These are phyloP conservation scores for Gautieria morchelliformis DNA, from an alignment of 768 basidiomycete species.

Conservation along the genomic window DNA sequence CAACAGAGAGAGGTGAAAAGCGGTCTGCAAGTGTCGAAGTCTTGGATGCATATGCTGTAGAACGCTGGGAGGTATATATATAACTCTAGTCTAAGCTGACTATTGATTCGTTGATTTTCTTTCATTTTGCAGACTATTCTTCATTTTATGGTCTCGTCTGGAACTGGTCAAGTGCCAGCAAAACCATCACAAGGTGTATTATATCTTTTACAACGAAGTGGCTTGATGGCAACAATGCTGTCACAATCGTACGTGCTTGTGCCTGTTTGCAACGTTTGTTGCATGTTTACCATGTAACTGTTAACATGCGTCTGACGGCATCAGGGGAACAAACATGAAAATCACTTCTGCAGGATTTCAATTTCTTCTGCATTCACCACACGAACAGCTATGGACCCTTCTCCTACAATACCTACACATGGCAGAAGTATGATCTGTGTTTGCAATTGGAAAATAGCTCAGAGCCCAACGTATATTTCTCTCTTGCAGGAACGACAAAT, in stretches of 20 bases:
- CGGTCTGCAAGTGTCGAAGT: constrained; percentile 43
- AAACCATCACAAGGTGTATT: constrained; percentile 79
- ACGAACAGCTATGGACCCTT: constrained; percentile 92
- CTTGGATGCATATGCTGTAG: constrained; percentile 74
- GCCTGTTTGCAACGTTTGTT: not conserved
- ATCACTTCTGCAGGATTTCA: constrained; percentile 96
- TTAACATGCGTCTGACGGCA: constrained; percentile 9
- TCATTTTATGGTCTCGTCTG: constrained; percentile 96
- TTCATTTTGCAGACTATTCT: constrained; percentile 64
- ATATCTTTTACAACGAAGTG: constrained; percentile 72
- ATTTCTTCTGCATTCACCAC: constrained; percentile 88
- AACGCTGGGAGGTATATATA: constrained; percentile 82
- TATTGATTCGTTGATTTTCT: not conserved
- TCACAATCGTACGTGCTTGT: constrained; percentile 3
- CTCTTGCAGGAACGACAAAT: constrained; percentile 62
- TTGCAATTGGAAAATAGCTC: not conserved
- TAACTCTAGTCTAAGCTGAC: constrained; percentile 5
- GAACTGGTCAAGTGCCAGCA: constrained; percentile 61
- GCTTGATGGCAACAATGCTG: constrained; percentile 61
- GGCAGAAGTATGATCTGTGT: constrained; percentile 49
- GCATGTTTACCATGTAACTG: not conserved
- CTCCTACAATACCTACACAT: constrained; percentile 83
- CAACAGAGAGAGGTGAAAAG: constrained; percentile 49
- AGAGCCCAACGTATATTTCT: not conserved
- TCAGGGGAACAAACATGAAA: constrained; percentile 47